Evolutionary conservation across 257 asterid species (phyloP), one percentile per base, ranked within the genome.

Genomic region (Paulownia fortunei): DNA sequence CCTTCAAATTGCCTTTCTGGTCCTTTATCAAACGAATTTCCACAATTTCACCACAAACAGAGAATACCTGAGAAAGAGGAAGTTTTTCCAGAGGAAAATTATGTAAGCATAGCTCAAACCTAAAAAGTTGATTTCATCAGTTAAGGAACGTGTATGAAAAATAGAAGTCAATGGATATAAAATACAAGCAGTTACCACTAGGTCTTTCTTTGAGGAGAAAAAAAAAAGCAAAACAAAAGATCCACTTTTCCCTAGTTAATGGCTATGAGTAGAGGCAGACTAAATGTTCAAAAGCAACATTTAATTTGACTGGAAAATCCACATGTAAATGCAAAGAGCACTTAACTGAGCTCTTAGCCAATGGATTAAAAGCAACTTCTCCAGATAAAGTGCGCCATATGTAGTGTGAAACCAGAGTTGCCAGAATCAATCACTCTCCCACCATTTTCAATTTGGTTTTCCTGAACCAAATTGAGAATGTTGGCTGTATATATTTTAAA

Each of bases 1-100:
- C 98, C 98, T 92, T 94, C 46, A 76, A 39, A 77, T 56, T 73
- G 79, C 94, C 98, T 42, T 80, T 82, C 65, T 61, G 86, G 84
- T 92, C 96, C 91, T 85, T 89, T 60, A 89, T 86, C 83, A 89
- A 34, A 49, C 97, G 94, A 77, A 92, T 79, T 77, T 94, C 96
- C 77, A 78, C 67, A 80, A 94, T 88, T 76, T 92, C 90, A 8
- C 98, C 98, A 18, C 97, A 92, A 23, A 68, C 73, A 60, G 97
- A 92, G 79, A 92, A 92, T 70, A 85, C 73, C 98, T 94, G 91
- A 64, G 86, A 75, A 82, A 51, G 30, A 52, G 18, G 47, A 64
- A 80, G 69, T 66, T 58, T 44, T 52, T 79, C 51, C 42, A 51
- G 54, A 77, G 69, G 54, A 44, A 34, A 19, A 47, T 42, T 32